A percentile compares a stretch with the other conserved stretches of the same genome.
Evolutionary conservation across 148 eudicot genomes (phyloP).

Genomic region (Limonium bicolor): DNA sequence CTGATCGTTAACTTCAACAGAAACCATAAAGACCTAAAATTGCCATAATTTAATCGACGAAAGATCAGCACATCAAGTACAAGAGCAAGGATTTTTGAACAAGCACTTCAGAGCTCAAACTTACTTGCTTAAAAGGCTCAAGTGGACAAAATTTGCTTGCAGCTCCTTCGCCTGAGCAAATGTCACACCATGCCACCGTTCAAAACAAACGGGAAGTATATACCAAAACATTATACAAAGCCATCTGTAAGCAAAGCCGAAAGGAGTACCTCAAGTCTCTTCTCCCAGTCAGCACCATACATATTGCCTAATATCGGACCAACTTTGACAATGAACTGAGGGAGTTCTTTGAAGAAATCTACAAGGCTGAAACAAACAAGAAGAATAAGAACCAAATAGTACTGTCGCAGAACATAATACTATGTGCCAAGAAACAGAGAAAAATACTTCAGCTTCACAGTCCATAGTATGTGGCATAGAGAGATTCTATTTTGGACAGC

Average conservation of each 20-base stretch:
- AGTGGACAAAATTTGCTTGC: constrained; percentile 69
- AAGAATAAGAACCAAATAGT: background rate
- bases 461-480: constrained; percentile 58
- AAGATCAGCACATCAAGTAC: no score
- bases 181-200: no score
- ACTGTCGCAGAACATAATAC: background rate
- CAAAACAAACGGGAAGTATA: no score
- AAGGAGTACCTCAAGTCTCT: constrained; percentile 60
- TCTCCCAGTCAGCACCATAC: constrained; percentile 84
- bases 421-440: constrained; percentile 1
- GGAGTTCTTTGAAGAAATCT: constrained; percentile 89
- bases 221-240: no score
- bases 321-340: constrained; percentile 64
- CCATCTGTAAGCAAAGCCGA: background rate
- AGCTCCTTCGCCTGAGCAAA: constrained; percentile 75
- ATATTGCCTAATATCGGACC: constrained; percentile 50
- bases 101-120: no score
- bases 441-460: constrained; percentile 58
- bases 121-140: constrained; percentile 85
- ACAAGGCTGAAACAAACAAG: constrained; percentile 36
- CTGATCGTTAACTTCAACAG: no score
- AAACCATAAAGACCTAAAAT: no score
- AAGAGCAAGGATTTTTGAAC: no score
- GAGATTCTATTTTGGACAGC: constrained; percentile 22
- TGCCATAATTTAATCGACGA: no score